phyloP scores from a whole-genome alignment of 768 basidiomycete species.

The Podaxis carcinomalis region DNA sequence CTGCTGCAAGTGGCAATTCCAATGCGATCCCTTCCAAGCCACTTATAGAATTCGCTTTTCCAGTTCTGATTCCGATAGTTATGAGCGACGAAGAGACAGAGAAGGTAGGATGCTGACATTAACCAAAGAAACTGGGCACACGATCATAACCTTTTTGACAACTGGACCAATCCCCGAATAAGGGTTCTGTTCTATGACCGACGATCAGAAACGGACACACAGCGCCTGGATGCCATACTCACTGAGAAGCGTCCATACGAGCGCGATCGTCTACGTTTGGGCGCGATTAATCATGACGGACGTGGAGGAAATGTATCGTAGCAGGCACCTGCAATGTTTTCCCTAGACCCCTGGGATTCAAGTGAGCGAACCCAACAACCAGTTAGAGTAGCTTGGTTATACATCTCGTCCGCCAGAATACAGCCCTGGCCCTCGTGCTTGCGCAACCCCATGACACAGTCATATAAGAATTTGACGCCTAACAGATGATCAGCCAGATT shows the following conservation, averaged over 20 bases:
- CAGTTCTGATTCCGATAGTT: slow-evolving; percentile 61
- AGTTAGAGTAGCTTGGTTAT: slow-evolving; percentile 7
- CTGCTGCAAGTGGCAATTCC: slow-evolving; percentile 44
- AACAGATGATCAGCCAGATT: background rate
- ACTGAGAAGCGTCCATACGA: slow-evolving; percentile 93
- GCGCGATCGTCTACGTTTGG: slow-evolving; percentile 68
- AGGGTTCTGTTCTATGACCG: slow-evolving; percentile 71
- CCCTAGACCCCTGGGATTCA: slow-evolving; percentile 75
- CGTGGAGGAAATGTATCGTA: background rate
- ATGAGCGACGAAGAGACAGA: slow-evolving; percentile 6
- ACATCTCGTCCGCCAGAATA: slow-evolving; percentile 98
- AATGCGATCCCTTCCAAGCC: slow-evolving; percentile 59
- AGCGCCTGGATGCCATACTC: slow-evolving; percentile 21
- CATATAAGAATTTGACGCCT: slow-evolving; percentile 90
- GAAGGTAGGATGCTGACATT: slow-evolving; percentile 45
- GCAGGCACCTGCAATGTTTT: slow-evolving; percentile 76
- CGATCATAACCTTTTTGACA: slow-evolving; percentile 83
- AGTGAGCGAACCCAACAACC: slow-evolving; percentile 8
- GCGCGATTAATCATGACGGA: background rate
- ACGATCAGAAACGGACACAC: background rate
- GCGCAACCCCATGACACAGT: slow-evolving; percentile 91
- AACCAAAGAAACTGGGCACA: slow-evolving; percentile 89
- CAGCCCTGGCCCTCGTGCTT: slow-evolving; percentile 91
- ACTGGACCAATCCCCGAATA: slow-evolving; percentile 53
- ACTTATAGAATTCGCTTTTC: slow-evolving; percentile 94